Conservation (phyloP, 2,329 filamentous ascomycete genomes). For the Neocucurbitaria cava region DNA sequence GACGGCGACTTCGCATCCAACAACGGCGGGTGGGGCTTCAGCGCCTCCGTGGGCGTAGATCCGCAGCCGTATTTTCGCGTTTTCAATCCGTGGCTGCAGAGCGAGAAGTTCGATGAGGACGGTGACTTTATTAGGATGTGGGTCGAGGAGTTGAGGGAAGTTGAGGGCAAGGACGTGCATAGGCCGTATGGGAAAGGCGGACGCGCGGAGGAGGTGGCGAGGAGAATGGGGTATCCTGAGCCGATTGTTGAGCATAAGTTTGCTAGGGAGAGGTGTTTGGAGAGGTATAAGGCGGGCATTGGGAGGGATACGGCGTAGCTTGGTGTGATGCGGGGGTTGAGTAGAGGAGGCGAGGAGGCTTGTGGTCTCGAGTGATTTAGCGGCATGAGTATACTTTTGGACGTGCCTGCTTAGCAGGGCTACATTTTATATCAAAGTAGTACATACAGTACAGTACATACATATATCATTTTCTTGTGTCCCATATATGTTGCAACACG, state of each 20-base stretch:
- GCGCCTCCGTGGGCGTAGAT: constrained; percentile 75
- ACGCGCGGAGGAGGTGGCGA: constrained; percentile 61
- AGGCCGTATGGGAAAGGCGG: constrained; percentile 75
- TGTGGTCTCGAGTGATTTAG: not conserved
- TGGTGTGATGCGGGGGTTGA: not conserved
- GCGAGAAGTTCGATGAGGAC: constrained; percentile 81
- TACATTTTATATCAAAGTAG: too few relatives aligned
- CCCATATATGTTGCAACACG: too few relatives aligned
- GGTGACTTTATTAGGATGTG: constrained; percentile 84
- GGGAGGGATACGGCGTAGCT: constrained; percentile 56
- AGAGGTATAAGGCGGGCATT: constrained; percentile 72
- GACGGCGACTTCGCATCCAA: constrained; percentile 59
- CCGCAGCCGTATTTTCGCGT: constrained; percentile 90
- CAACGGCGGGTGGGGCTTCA: constrained; percentile 71
- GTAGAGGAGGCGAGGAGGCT: not conserved
- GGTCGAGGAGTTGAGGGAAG: constrained; percentile 74
- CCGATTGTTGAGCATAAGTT: constrained; percentile 77
- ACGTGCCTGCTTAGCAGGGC: not conserved
- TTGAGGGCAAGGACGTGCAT: constrained; percentile 75
- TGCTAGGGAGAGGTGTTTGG: constrained; percentile 70
- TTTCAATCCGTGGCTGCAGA: constrained; percentile 85
- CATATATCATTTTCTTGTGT: too few relatives aligned
- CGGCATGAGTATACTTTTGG: not conserved
- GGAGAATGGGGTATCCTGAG: constrained; percentile 74
- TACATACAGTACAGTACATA: too few relatives aligned